phyloP scores from a whole-genome alignment of 2,329 filamentous ascomycete species.

The Talaromyces albobiverticillius region DNA sequence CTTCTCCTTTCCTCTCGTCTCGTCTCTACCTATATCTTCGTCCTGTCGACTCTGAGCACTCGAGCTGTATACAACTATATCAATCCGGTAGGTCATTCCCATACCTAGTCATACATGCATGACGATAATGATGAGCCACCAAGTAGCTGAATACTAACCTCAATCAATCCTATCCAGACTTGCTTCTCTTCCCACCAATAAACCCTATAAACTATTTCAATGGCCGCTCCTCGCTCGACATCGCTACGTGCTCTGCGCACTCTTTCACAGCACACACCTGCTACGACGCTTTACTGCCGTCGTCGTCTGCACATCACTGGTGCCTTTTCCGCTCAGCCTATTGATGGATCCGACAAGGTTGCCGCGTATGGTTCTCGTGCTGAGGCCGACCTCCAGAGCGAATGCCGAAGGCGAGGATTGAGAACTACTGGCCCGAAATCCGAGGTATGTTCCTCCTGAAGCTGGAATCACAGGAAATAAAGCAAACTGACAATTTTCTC shows the following conservation, averaged over 20 bases:
- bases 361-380: conserved; percentile 51
- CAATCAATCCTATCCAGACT: not conserved
- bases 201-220: conserved; percentile 18
- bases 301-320: conserved; percentile 61
- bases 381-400: conserved; percentile 49
- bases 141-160: not conserved
- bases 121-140: no score
- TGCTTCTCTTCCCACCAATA: not conserved
- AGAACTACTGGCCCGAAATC: conserved; percentile 46
- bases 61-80: not conserved
- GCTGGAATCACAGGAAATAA: conserved; percentile 4
- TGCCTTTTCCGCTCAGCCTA: conserved; percentile 53
- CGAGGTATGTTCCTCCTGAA: conserved; percentile 39
- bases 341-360: conserved; percentile 51
- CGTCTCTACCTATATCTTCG: no score
- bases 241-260: conserved; percentile 45
- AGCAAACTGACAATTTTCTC: not conserved
- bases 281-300: conserved; percentile 29
- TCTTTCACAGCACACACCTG: conserved; percentile 37
- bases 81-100: not conserved
- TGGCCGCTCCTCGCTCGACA: conserved; percentile 45
- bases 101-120: not conserved
- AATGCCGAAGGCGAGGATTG: conserved; percentile 51
- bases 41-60: not conserved
- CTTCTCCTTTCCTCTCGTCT: not conserved